A percentile compares a stretch with the other conserved stretches of the same genome.
phyloP scores from a whole-genome alignment of 2,329 filamentous ascomycete species.

The Diaporthe helianthi region DNA sequence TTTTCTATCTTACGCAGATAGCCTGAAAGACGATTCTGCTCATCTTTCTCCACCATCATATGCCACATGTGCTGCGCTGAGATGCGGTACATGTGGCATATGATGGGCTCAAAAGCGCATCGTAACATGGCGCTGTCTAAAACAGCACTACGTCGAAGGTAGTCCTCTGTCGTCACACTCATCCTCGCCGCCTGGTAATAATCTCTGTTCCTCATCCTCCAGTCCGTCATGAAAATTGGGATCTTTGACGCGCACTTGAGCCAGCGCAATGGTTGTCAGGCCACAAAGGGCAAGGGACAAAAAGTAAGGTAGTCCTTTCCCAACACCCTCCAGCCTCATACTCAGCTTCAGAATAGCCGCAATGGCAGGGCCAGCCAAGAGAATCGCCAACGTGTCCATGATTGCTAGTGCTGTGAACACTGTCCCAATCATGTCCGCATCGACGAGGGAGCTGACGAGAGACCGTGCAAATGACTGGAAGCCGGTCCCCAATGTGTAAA shows the following conservation, averaged over 20 bases:
- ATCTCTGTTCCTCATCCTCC: neutral
- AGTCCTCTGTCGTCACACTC: neutral
- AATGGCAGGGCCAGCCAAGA: neutral
- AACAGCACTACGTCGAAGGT: neutral
- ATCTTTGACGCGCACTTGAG: neutral
- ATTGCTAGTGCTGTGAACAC: constrained; percentile 6
- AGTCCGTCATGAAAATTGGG: neutral
- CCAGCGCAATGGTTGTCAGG: neutral
- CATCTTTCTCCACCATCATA: neutral
- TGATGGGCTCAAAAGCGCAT: too few species aligned
- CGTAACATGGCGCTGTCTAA: too few species aligned
- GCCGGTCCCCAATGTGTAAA: neutral
- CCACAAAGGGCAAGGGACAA: neutral
- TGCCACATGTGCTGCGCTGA: neutral
- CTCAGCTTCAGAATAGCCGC: neutral
- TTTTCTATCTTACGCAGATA: neutral
- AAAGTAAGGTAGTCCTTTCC: neutral
- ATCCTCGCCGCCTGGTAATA: neutral
- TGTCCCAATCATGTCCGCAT: constrained; percentile 2
- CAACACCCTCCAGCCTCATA: neutral
- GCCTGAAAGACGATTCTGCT: too few species aligned
- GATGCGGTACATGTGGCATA: too few species aligned
- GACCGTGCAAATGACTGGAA: neutral
- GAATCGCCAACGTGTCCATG: constrained; percentile 1
- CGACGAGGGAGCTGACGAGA: constrained; percentile 3